These are phyloP conservation scores for Ganoderma leucocontextum DNA, from an alignment of 1,284 basidiomycete genomes.

Conservation along the genomic window DNA sequence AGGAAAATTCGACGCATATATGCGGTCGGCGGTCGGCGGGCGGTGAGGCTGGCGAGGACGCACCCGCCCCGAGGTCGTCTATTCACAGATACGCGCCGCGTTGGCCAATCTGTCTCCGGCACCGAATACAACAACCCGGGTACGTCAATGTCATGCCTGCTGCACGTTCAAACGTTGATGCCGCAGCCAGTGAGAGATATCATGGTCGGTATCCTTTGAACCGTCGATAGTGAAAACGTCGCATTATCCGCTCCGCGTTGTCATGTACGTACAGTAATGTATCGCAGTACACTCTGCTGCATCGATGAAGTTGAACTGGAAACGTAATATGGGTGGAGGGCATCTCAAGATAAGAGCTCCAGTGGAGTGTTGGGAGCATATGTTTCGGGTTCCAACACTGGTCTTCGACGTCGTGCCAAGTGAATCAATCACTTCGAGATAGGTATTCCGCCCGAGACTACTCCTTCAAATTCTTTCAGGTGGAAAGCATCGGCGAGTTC, in stretches of 20 bases:
- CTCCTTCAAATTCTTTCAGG: background rate
- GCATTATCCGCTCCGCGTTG: constrained; percentile 15
- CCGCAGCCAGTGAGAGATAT: background rate
- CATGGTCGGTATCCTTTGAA: constrained; percentile 1
- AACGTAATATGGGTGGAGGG: constrained; percentile 19
- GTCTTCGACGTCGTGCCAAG: too few species aligned
- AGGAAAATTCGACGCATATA: background rate
- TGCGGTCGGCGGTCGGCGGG: background rate
- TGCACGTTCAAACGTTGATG: background rate
- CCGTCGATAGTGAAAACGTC: constrained; percentile 14
- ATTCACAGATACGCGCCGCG: constrained; percentile 21
- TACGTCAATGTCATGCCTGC: constrained; percentile 3
- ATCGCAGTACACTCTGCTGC: too few species aligned
- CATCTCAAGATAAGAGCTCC: constrained; percentile 12
- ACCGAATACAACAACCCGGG: constrained; percentile 16
- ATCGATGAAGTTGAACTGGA: background rate
- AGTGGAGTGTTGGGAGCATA: background rate
- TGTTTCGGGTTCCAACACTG: background rate
- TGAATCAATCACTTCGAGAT: too few species aligned
- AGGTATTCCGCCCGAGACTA: too few species aligned
- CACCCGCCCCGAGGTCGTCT: constrained; percentile 13
- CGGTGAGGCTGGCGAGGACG: background rate
- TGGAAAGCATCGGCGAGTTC: too few species aligned
- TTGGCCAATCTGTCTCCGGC: constrained; percentile 16
- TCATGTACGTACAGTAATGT: constrained; percentile 2